phyloP scores from a whole-genome alignment of 2,329 filamentous ascomycete species.

The Sclerotinia minor region DNA sequence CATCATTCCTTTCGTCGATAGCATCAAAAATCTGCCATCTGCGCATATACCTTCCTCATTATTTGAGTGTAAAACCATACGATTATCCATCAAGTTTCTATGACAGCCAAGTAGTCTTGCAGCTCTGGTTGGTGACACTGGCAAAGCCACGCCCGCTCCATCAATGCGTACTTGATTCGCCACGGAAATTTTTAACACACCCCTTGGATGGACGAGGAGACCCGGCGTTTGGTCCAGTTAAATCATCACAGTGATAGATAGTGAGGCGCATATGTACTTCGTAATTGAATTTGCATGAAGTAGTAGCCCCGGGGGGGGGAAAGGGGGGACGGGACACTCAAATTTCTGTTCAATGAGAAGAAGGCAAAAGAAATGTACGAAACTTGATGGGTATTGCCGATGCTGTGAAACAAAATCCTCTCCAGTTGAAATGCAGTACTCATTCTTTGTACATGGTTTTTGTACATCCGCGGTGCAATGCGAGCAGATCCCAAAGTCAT shows the following conservation, averaged over 20 bases:
- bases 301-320: no score
- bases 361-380: slow-evolving; percentile 17
- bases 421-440: not conserved
- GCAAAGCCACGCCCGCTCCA: slow-evolving; percentile 8
- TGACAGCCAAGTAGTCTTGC: slow-evolving; percentile 11
- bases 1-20: not conserved
- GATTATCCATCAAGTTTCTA: slow-evolving; percentile 4
- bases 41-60: not conserved
- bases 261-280: slow-evolving; percentile 12
- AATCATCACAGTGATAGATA: slow-evolving; percentile 1
- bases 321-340: not conserved
- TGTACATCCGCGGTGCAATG: slow-evolving; percentile 19
- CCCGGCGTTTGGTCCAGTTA: slow-evolving; percentile 14
- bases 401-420: slow-evolving; percentile 32
- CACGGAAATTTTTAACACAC: not conserved
- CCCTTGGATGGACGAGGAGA: not conserved
- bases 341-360: not conserved
- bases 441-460: slow-evolving; percentile 18
- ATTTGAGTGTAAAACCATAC: slow-evolving; percentile 12
- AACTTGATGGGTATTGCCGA: slow-evolving; percentile 32
- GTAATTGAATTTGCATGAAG: slow-evolving; percentile 23
- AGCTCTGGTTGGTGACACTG: not conserved
- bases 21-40: not conserved
- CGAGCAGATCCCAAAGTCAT: slow-evolving; percentile 4
- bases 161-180: slow-evolving; percentile 8